Conservation (phyloP, 2,329 filamentous ascomycete species). For the Ophiosphaerella korrae region DNA sequence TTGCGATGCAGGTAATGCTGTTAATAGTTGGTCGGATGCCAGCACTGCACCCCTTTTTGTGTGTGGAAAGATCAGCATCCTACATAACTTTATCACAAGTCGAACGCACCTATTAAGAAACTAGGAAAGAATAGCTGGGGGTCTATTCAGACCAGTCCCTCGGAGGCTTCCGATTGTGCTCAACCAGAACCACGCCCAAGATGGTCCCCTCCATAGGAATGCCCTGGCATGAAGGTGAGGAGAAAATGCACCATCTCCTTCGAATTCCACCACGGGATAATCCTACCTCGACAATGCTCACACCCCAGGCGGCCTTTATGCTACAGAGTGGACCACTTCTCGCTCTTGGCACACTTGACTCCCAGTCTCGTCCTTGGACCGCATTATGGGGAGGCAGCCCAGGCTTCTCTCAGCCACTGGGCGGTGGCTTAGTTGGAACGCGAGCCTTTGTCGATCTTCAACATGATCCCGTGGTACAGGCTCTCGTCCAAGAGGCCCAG, state of each 20-base stretch:
- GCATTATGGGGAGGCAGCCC: conserved; percentile 76
- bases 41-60: too few species aligned
- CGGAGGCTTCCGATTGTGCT: background rate
- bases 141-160: too few species aligned
- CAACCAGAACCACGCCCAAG: background rate
- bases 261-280: conserved; percentile 65
- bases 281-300: conserved; percentile 69
- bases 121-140: too few species aligned
- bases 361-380: conserved; percentile 71
- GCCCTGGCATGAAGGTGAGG: conserved; percentile 70
- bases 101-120: too few species aligned
- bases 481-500: conserved; percentile 58
- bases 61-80: too few species aligned
- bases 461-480: conserved; percentile 72
- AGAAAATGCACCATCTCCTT: conserved; percentile 67
- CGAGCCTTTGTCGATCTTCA: conserved; percentile 63
- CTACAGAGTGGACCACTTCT: conserved; percentile 69
- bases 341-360: conserved; percentile 74
- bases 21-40: too few species aligned
- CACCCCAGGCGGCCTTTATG: conserved; percentile 64
- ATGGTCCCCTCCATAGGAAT: conserved; percentile 54
- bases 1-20: too few species aligned
- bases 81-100: too few species aligned
- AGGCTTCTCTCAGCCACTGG: conserved; percentile 69
- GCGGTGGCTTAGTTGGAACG: conserved; percentile 67